Base-by-base conservation (phyloP, 352 stramenopile species). In the Peronospora farinosa region DNA sequence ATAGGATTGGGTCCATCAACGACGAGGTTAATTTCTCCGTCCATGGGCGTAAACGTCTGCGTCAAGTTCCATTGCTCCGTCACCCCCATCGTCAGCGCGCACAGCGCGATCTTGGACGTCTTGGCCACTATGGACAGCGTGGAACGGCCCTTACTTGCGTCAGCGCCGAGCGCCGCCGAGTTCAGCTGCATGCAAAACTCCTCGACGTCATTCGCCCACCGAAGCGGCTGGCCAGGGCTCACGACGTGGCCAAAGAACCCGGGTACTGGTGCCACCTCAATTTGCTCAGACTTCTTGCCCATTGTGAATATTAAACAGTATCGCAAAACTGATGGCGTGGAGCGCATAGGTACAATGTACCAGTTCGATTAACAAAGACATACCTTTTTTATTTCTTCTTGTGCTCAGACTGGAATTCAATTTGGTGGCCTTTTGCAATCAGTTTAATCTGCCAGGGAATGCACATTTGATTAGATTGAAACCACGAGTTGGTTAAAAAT, bases 161-260 rank as follows among this genome's bases (percentile, higher is more conserved):
- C 69, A 15, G 63, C 60, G 23, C 69, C 79, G 11, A 93, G 72
- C 37, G 82, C 78, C 12, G 82, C 82, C 23, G 78, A 79, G 51
- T 85, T 88, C 28, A 93, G 62, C 50, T 91, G 72, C 57, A 93
- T 64, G 38, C 61, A 74, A 46, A 91, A 80, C 42, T 91, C 79
- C 53, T 88, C 76, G 19, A 76, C 63, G 36, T 88, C 70, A 51
- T 91, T 91, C 11, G 61, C 28, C 76, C 74, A 88, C 23, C 73
- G 55, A 13, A 93, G 79, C 50, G 69, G 60, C 36, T 84, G 70
- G 21, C 78, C 78, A 30, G 82, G 74, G 60, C 71, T 66, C 40
- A 93, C 58, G 32, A 74, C 70, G 39, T 85, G 60, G 56, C 82
- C 79, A 40, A 93, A 88, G 76, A 91, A 93, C 27, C 82, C 82